Percentiles rank a stretch among this genome's conserved stretches.
These are phyloP conservation scores for Parastagonospora avenae DNA, from an alignment of 2,329 filamentous ascomycete genomes.

Conservation along the genomic window DNA sequence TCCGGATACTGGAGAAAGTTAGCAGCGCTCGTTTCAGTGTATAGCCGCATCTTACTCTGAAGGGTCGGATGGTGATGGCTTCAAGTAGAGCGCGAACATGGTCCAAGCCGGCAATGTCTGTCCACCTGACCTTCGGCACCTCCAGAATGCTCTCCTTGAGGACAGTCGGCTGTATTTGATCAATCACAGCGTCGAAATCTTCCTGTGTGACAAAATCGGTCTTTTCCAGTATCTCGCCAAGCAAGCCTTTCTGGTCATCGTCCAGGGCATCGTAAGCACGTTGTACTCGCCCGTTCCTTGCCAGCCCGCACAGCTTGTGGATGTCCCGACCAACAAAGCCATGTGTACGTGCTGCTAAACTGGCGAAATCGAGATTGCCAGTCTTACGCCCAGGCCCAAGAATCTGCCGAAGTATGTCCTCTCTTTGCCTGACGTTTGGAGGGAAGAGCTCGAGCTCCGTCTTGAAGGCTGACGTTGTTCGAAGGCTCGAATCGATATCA, in stretches of 20 bases:
- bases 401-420: conserved; percentile 69
- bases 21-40: conserved; percentile 2
- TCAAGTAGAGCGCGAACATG: conserved; percentile 69
- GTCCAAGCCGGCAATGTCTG: conserved; percentile 84
- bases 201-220: conserved; percentile 38
- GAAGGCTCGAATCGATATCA: conserved; percentile 72
- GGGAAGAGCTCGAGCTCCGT: conserved; percentile 75
- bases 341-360: conserved; percentile 76
- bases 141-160: conserved; percentile 91
- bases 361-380: conserved; percentile 54
- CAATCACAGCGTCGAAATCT: conserved; percentile 70
- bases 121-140: conserved; percentile 83
- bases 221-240: conserved; percentile 22
- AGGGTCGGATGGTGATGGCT: conserved; percentile 63
- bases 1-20: conserved; percentile 38
- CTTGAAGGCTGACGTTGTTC: conserved; percentile 67
- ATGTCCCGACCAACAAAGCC: conserved; percentile 85
- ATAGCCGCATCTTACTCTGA: conserved; percentile 51
- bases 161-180: conserved; percentile 75
- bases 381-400: conserved; percentile 55
- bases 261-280: conserved; percentile 19
- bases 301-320: conserved; percentile 64
- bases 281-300: conserved; percentile 50
- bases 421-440: conserved; percentile 72
- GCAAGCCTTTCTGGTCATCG: conserved; percentile 27